These are phyloP conservation scores for Phytophthora cactorum DNA, from an alignment of 352 stramenopile species.

Conservation along the genomic window DNA sequence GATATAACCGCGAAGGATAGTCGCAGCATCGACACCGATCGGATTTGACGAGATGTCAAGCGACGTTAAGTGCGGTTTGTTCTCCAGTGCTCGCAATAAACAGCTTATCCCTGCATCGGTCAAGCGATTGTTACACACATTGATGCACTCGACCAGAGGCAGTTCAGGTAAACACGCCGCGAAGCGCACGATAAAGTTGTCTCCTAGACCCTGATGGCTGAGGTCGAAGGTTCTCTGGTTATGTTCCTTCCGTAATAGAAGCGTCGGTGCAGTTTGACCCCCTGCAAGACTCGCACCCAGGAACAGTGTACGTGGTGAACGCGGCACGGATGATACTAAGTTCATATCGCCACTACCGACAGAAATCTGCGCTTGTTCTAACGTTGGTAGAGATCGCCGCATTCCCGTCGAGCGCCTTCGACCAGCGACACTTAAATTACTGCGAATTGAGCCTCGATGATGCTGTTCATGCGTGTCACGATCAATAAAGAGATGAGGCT, in stretches of 20 bases:
- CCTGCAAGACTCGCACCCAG: slow-evolving; percentile 55
- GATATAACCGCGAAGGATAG: slow-evolving; percentile 64
- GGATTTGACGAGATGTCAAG: slow-evolving; percentile 73
- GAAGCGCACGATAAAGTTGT: slow-evolving; percentile 69
- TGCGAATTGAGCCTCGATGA: slow-evolving; percentile 21
- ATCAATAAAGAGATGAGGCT: slow-evolving; percentile 64
- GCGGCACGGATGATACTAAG: slow-evolving; percentile 28
- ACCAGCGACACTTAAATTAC: slow-evolving; percentile 13
- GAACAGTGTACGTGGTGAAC: slow-evolving; percentile 61
- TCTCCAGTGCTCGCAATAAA: slow-evolving; percentile 63
- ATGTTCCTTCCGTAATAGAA: slow-evolving; percentile 53
- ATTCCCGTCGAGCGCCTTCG: slow-evolving; percentile 9
- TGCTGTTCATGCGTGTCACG: slow-evolving; percentile 20
- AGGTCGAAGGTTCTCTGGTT: slow-evolving; percentile 58
- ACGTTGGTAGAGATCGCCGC: slow-evolving; percentile 17
- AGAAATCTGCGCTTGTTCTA: slow-evolving; percentile 31
- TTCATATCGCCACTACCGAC: slow-evolving; percentile 3
- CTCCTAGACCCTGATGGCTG: slow-evolving; percentile 66
- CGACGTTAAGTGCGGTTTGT: slow-evolving; percentile 67
- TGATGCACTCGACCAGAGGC: slow-evolving; percentile 71
- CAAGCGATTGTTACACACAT: slow-evolving; percentile 64
- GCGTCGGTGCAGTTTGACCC: slow-evolving; percentile 46
- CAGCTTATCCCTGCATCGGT: slow-evolving; percentile 57
- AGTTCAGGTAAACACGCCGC: slow-evolving; percentile 63
- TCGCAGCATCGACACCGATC: slow-evolving; percentile 50